phyloP scores from a whole-genome alignment of 305 asterid species.

The Fraxinus baroniana region DNA sequence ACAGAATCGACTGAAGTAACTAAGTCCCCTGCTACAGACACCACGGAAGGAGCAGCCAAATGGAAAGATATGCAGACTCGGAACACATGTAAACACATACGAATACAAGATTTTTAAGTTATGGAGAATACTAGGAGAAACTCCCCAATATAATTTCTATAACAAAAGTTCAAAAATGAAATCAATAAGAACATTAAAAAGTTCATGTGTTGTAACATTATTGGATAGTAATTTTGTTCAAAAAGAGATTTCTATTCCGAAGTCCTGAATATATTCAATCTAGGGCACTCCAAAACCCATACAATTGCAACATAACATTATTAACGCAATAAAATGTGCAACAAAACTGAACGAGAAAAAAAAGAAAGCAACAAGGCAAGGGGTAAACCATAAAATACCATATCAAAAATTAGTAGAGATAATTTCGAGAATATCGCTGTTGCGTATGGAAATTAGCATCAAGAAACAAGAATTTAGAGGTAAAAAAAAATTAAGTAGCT shows the following conservation, averaged over 20 bases:
- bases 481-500: not conserved
- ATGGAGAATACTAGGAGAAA: not conserved
- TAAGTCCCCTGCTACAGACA: conserved; percentile 31
- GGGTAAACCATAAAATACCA: not conserved
- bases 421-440: not conserved
- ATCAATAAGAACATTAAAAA: not conserved
- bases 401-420: not conserved
- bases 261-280: not conserved
- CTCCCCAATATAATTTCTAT: not conserved
- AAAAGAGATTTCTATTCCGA: not conserved
- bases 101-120: not conserved
- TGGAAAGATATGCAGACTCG: not conserved
- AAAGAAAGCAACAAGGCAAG: not conserved
- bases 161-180: not conserved
- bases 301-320: not conserved
- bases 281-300: not conserved
- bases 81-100: not conserved
- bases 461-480: not conserved
- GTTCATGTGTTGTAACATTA: not conserved
- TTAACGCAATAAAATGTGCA: not conserved
- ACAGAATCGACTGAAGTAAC: conserved; percentile 28
- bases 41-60: conserved; percentile 30
- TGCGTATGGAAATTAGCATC: not conserved
- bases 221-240: not conserved
- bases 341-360: not conserved